Evolutionary conservation across 768 basidiomycete species (phyloP), one percentile per base, ranked within the genome.

Genomic region (Tephrocybe sp.): DNA sequence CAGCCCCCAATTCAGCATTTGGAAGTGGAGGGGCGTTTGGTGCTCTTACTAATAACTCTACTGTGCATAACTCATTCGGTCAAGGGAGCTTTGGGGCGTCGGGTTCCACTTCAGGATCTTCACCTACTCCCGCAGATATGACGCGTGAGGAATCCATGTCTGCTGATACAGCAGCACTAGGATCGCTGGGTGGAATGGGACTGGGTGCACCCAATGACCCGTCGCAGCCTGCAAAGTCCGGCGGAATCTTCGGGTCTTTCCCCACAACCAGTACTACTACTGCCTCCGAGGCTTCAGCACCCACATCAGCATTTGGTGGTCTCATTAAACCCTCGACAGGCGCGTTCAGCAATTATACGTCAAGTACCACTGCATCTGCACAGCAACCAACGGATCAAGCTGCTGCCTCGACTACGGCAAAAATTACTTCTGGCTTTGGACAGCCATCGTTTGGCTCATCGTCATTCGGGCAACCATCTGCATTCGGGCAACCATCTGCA

Each of bases 61-160:
- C 42, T 33, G 42, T 45, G 10, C 41, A 53, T 2, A 61, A 54
- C 45, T 49, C 47, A 1, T 70, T 72, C 48, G 64, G 67, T 13
- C 65, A 69, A 47, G 42, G 57, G 8, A 54, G 56, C 43, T 65
- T 69, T 44, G 63, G 60, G 12, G 42, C 57, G 45, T 29, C 55
- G 19, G 46, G 52, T 23, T 18, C 59, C 6, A 30, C 61, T 12
- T 42, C 56, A 12, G 44, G 52, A n/a, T 45, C 60, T 47, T 15
- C 52, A 27, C 9, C 52, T 8, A 37, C 46, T 23, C 47, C 52
- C 13, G 33, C 64, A 24, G 57, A 64, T 25, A 72, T 77, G 53
- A 69, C 72, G 4, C 68, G 73, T 27, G 76, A 78, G 56, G 74
- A 69, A 9, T 75, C 76, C 1, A 78, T 78, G 76, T 67, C 72